A percentile compares a stretch with the other conserved stretches of the same genome.
Conservation (phyloP, 1,284 basidiomycete species). For the Grifola frondosa region DNA sequence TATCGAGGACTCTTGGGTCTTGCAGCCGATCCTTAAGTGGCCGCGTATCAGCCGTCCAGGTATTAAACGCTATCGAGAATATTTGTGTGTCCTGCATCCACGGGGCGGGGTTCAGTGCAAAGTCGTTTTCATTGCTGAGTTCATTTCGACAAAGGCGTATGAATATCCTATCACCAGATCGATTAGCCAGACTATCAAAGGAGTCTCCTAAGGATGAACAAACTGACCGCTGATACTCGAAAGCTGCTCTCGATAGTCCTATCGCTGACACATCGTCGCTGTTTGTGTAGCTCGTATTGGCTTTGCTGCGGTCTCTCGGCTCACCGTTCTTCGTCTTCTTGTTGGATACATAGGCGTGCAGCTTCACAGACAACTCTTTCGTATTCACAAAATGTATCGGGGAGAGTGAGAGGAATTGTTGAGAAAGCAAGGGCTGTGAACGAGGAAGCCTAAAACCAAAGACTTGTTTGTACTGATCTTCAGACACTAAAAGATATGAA, state of each 20-base stretch:
- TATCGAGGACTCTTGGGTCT: constrained; percentile 32
- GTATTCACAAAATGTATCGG: constrained; percentile 30
- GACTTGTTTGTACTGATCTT: constrained; percentile 9
- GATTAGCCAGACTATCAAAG: not conserved
- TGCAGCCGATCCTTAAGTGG: constrained; percentile 17
- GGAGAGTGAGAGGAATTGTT: constrained; percentile 33
- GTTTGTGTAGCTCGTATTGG: constrained; percentile 30
- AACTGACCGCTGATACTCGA: constrained; percentile 36
- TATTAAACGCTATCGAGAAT: constrained; percentile 31
- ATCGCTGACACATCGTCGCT: constrained; percentile 10
- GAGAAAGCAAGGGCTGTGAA: constrained; percentile 7
- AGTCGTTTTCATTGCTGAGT: constrained; percentile 17
- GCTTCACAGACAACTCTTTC: constrained; percentile 26
- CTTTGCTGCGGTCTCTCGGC: constrained; percentile 27
- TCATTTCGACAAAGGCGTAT: constrained; percentile 15
- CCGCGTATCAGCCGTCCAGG: constrained; percentile 29
- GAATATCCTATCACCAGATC: constrained; percentile 13
- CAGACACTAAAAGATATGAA: constrained; percentile 32
- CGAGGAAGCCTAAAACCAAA: constrained; percentile 7
- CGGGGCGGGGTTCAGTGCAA: constrained; percentile 19
- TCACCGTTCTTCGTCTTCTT: constrained; percentile 22
- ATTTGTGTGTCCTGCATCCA: constrained; percentile 23
- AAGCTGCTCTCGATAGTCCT: constrained; percentile 26
- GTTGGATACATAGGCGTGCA: constrained; percentile 23
- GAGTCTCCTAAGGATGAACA: not conserved